Evolutionary conservation across 2,329 filamentous ascomycete genomes (phyloP).

Genomic region (Chrysoporthe deuterocubensis): DNA sequence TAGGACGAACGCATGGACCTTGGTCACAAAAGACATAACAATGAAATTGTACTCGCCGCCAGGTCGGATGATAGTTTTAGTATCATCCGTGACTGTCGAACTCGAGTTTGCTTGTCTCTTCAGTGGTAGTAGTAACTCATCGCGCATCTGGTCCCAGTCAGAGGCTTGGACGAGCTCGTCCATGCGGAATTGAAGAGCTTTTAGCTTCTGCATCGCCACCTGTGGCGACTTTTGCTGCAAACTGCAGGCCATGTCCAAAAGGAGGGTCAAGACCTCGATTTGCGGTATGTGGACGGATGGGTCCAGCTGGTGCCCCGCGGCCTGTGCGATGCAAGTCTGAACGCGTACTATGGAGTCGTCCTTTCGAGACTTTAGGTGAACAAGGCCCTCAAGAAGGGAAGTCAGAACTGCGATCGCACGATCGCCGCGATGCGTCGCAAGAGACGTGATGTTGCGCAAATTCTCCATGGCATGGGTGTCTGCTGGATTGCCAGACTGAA

Average conservation of each 20-base stretch:
- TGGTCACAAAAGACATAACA: conserved; percentile 64
- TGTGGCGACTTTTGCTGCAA: conserved; percentile 66
- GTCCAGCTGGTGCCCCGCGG: conserved; percentile 71
- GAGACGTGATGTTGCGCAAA: conserved; percentile 62
- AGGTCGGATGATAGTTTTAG: conserved; percentile 55
- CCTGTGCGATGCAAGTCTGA: conserved; percentile 74
- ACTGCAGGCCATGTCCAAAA: conserved; percentile 72
- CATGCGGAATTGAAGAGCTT: conserved; percentile 63
- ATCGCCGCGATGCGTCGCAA: conserved; percentile 66
- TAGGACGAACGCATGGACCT: conserved; percentile 59
- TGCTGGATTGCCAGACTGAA: conserved; percentile 62
- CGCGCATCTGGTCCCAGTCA: conserved; percentile 51
- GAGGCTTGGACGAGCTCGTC: conserved; percentile 55
- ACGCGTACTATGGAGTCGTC: conserved; percentile 71
- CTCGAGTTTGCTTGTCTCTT: conserved; percentile 52
- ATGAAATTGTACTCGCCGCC: conserved; percentile 59
- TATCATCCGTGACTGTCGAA: conserved; percentile 61
- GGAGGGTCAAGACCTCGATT: conserved; percentile 66
- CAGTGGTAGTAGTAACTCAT: conserved; percentile 60
- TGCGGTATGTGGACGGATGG: conserved; percentile 67
- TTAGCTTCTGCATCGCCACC: conserved; percentile 62
- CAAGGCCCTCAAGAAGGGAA: conserved; percentile 70
- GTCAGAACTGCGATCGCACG: conserved; percentile 67
- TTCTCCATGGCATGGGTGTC: conserved; percentile 71
- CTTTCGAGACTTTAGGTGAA: conserved; percentile 67